Percentiles rank a stretch among this genome's conserved stretches.
phyloP scores from a whole-genome alignment of 306 rosid species.

The Spatholobus suberectus region DNA sequence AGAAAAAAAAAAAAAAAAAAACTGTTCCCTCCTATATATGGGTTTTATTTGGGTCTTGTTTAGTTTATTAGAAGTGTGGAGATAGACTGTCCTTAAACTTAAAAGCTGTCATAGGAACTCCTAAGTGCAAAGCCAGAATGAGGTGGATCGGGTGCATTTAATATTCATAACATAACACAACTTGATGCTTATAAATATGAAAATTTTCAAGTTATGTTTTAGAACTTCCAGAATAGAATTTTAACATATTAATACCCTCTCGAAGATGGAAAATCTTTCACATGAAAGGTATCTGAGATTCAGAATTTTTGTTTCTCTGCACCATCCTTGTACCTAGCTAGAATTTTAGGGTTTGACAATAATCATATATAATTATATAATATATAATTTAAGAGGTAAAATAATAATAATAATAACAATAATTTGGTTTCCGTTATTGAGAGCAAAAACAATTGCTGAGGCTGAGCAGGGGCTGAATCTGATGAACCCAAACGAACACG shows the following conservation, averaged over 20 bases:
- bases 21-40: neutral
- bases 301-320: constrained; percentile 28
- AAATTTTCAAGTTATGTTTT: neutral
- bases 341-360: constrained; percentile 52
- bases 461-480: constrained; percentile 38
- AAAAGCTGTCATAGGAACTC: constrained; percentile 33
- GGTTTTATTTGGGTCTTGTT: constrained; percentile 30
- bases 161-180: constrained; percentile 20
- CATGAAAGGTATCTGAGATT: constrained; percentile 19
- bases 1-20: neutral
- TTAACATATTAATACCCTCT: neutral
- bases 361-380: too few relatives aligned
- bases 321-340: constrained; percentile 26
- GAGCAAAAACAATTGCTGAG: constrained; percentile 33
- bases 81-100: neutral
- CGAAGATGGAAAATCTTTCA: constrained; percentile 32
- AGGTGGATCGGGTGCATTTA: neutral
- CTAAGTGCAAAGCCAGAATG: constrained; percentile 24
- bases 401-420: constrained; percentile 1
- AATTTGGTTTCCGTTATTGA: constrained; percentile 27
- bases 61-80: constrained; percentile 22
- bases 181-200: constrained; percentile 24
- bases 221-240: neutral
- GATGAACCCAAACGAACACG: constrained; percentile 17
- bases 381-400: constrained; percentile 18